Base-by-base conservation (phyloP, 768 basidiomycete genomes). In the Xerocomus potaroensis region DNA sequence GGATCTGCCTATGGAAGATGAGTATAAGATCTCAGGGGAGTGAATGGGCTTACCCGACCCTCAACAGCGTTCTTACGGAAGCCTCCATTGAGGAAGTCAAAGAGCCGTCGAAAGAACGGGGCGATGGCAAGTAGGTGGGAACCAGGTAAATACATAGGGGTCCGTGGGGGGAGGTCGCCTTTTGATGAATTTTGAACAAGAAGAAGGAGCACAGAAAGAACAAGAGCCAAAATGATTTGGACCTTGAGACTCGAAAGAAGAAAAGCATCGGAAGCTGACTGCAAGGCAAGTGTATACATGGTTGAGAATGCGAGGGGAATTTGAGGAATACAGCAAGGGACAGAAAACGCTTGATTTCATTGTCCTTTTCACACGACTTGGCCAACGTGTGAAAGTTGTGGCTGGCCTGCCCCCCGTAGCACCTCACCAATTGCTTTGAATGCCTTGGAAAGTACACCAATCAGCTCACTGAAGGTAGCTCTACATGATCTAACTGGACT, bases 11-110 rank as follows among this genome's bases (percentile, higher is more conserved):
- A n/a, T n/a, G n/a, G n/a, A n/a, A n/a, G n/a, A n/a, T n/a, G n/a
- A n/a, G n/a, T n/a, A n/a, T n/a, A n/a, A n/a, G n/a, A n/a, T n/a
- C n/a, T n/a, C n/a, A n/a, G n/a, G n/a, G n/a, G n/a, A n/a, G n/a
- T n/a, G n/a, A n/a, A n/a, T n/a, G n/a, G n/a, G n/a, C n/a, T n/a
- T n/a, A n/a, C n/a, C n/a, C n/a, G n/a, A n/a, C n/a, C n/a, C n/a
- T n/a, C n/a, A n/a, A n/a, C n/a, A n/a, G n/a, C n/a, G n/a, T n/a
- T 83, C 42, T 75, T 76, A 49, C 77, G 75, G 64, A 87, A 86
- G 12, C 80, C 85, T 70, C 79, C 78, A 57, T 79, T 81, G 49
- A 89, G 60, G 63, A 89, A 89, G 58, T 87, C 85, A 58, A 80
- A 81, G 43, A 84, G 76, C 54, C 67, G 69, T 37, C 75, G 77